Percentiles rank a stretch among this genome's conserved stretches.
Evolutionary conservation across 129 eudicot genomes (phyloP).

Genomic region (Flaveria bidentis): DNA sequence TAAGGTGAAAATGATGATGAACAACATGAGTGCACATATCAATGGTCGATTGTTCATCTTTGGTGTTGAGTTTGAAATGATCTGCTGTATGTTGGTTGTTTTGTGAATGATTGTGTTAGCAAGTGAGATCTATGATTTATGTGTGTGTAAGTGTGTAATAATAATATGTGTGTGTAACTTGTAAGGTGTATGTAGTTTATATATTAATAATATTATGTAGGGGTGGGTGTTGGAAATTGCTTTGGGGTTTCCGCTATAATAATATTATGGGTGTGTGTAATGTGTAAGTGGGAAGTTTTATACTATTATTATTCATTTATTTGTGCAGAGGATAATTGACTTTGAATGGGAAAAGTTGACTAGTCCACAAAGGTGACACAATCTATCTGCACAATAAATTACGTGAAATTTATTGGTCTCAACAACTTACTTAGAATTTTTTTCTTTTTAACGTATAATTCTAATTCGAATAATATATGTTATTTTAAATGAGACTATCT

Average conservation of each 20-base stretch:
- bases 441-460: too few relatives aligned
- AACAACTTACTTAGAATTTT: too few relatives aligned
- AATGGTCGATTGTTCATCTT: neutral
- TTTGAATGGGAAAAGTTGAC: neutral
- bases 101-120: neutral
- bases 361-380: neutral
- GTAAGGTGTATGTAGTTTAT: neutral
- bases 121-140: neutral
- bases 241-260: neutral
- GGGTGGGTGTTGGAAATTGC: neutral
- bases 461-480: too few relatives aligned
- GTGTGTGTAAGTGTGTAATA: too few relatives aligned
- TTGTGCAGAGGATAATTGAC: neutral
- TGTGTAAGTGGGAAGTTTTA: too few relatives aligned
- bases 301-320: too few relatives aligned
- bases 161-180: neutral
- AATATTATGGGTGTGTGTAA: too few relatives aligned
- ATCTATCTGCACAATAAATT: too few relatives aligned
- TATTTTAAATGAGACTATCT: too few relatives aligned
- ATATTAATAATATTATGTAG: too few relatives aligned
- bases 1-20: conserved; percentile 12
- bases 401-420: too few relatives aligned
- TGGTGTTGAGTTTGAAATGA: neutral
- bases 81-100: neutral
- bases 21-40: conserved; percentile 5